Base-by-base conservation (phyloP, 1,284 basidiomycete genomes). In the Volvariella surrecta region DNA sequence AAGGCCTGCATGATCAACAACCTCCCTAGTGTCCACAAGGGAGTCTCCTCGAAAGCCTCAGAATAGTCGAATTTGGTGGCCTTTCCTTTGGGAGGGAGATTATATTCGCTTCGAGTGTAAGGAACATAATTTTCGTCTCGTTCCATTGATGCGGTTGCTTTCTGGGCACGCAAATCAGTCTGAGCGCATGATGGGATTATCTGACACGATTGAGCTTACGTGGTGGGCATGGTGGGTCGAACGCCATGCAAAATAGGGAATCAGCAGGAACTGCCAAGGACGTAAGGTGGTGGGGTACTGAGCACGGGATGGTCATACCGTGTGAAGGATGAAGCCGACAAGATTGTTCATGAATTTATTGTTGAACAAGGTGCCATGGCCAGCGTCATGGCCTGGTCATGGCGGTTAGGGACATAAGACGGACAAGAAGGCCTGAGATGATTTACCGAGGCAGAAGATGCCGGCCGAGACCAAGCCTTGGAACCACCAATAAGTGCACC, bases 31-130 rank as follows among this genome's bases (percentile, higher is more conserved):
- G 79, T 78, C 61, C 70, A 79, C 11, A 88, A 54, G 1, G 88
- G 88, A 16, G 87, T 85, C 61, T 91, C 74, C 47, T 74, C 73
- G 45, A 76, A 71, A 10, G 70, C 60, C 44, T 76, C 73, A 15
- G 64, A 61, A 50, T 75, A 75, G 54, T 75, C 70, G 13, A 65
- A 59, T 24, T 58, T 61, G 2, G 61, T 65, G 2, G 69, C 69
- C 20, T 54, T 58, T 44, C 65, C 59, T 52, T 65, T 59, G 4
- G 64, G 55, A 4, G 73, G 72, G 3, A 75, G 59, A 21, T 64
- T 63, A 53, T 59, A 70, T 45, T 69, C 57, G 44, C 59, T 63
- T 30, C 73, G 67, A 31, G 63, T 60, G 48, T 71, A 67, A 7
- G 74, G 74, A 2, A 76, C 67, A 46, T 74, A 76, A 48, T 74